Evolutionary conservation across 192 early-diverging fungal genomes (phyloP).

Genomic region (Podochytrium sp.): DNA sequence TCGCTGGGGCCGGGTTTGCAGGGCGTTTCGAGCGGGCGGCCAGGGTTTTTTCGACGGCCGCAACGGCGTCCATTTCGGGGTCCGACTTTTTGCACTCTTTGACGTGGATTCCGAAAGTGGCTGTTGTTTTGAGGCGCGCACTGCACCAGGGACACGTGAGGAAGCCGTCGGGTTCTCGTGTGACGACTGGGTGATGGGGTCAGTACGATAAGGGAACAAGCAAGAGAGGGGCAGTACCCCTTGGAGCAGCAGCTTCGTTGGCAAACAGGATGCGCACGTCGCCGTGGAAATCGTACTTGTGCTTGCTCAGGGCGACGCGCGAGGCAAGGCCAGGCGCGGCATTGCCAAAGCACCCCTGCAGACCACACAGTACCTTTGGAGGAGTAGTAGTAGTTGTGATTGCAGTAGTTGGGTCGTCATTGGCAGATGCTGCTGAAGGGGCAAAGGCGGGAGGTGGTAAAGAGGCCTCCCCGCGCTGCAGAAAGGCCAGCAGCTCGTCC

Average conservation of each 20-base stretch:
- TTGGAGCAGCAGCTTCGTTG: neutral
- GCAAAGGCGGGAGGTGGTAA: neutral
- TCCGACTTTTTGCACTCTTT: conserved; percentile 3
- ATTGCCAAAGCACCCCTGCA: neutral
- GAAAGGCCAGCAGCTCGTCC: neutral
- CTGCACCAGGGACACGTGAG: neutral
- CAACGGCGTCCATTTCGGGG: neutral
- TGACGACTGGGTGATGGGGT: neutral
- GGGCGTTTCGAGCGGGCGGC: neutral
- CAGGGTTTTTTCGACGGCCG: neutral
- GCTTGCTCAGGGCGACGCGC: neutral
- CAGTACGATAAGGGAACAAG: neutral
- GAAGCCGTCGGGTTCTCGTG: neutral
- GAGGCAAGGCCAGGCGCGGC: neutral
- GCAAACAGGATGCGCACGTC: conserved; percentile 1
- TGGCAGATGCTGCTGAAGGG: neutral
- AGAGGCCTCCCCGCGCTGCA: neutral
- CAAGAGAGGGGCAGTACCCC: neutral
- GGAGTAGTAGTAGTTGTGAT: neutral
- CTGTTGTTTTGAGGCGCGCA: neutral
- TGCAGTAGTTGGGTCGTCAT: neutral
- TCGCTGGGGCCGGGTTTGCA: no score
- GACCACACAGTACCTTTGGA: neutral
- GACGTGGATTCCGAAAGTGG: neutral
- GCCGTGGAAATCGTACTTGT: conserved; percentile 8